Evolutionary conservation across 2,329 filamentous ascomycete genomes (phyloP), one percentile per base, ranked within the genome.

Genomic region (Sarocladium kiliense): DNA sequence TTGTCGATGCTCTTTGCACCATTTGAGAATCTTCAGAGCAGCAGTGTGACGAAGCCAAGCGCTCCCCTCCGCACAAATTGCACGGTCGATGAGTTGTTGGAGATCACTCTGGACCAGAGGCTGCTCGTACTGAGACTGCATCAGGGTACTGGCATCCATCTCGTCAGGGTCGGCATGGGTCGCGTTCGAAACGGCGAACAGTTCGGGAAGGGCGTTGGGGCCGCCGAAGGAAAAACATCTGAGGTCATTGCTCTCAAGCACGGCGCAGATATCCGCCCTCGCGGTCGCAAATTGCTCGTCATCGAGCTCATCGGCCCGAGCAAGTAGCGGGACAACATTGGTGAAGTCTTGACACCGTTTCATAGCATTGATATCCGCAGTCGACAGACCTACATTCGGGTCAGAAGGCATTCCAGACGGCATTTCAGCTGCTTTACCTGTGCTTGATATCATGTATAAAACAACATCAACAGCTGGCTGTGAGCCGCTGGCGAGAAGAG

Each of bases 71-170:
- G 81, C 79, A 45, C 91, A 86, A 62, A 97, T 92, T 0, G 97
- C 74, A 18, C 82, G 81, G 9, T 84, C 75, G n/a, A 96, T 81
- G 1, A 97, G 76, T 9, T 74, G 69, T 4, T 70, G 64, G 2
- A 97, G 80, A 41, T 97, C 92, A 9, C 91, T 94, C 0, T 81
- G 71, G 2, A 89, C 72, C 3, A 97, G 77, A 1, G 93, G 93
- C 58, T 90, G 87, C 14, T 94, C 76, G 66, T 97, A 97, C 63
- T 94, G 89, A 1, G 92, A 87, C 55, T 86, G 91, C 93, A 97
- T 97, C 18, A 97, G 79, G 0, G 96, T 77, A 64, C 91, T 96
- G 18, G 92, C 93, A 67, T 97, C 93, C 86, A 97, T 95, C 42
- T 80, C 84, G 37, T 96, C 90, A 58, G 84, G 74, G 63, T 97